Percentiles rank a stretch among this genome's conserved stretches.
These are phyloP conservation scores for Dianthus caryophyllus DNA, from an alignment of 148 eudicot genomes.

Conservation along the genomic window DNA sequence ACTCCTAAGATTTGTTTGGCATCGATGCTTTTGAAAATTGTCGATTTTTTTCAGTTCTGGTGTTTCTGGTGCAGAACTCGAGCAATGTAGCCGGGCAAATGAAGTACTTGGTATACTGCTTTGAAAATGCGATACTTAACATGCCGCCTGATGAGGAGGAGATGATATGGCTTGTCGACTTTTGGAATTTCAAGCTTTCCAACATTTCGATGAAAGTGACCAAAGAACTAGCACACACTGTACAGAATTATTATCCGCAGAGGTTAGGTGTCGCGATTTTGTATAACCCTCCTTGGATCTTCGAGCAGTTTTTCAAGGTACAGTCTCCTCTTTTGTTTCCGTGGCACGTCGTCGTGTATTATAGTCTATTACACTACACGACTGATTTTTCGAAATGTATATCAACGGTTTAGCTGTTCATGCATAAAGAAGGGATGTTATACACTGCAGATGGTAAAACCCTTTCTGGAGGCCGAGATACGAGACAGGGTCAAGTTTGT, in stretches of 20 bases:
- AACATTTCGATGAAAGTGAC: constrained; percentile 60
- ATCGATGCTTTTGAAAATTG: too few species aligned
- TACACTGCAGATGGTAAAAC: constrained; percentile 58
- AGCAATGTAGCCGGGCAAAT: constrained; percentile 61
- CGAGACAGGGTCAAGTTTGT: constrained; percentile 25
- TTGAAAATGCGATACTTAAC: constrained; percentile 83
- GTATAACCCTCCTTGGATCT: constrained; percentile 77
- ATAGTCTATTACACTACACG: too few species aligned
- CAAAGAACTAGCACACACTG: constrained; percentile 69
- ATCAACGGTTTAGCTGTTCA: background rate
- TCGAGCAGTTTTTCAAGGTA: constrained; percentile 85
- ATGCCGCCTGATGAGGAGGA: constrained; percentile 67
- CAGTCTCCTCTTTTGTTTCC: background rate
- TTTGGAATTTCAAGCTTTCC: constrained; percentile 59
- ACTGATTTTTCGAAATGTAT: too few species aligned
- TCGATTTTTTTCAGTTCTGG: too few species aligned
- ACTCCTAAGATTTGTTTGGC: background rate
- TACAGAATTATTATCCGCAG: constrained; percentile 84
- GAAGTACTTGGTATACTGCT: constrained; percentile 66
- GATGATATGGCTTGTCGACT: constrained; percentile 90
- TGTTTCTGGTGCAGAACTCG: constrained; percentile 52
- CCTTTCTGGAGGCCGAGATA: constrained; percentile 76
- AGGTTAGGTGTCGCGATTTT: constrained; percentile 73
- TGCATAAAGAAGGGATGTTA: background rate
- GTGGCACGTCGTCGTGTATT: background rate